A percentile compares a stretch with the other conserved stretches of the same genome.
These are phyloP conservation scores for Meripilus lineatus DNA, from an alignment of 1,284 basidiomycete genomes.

Conservation along the genomic window DNA sequence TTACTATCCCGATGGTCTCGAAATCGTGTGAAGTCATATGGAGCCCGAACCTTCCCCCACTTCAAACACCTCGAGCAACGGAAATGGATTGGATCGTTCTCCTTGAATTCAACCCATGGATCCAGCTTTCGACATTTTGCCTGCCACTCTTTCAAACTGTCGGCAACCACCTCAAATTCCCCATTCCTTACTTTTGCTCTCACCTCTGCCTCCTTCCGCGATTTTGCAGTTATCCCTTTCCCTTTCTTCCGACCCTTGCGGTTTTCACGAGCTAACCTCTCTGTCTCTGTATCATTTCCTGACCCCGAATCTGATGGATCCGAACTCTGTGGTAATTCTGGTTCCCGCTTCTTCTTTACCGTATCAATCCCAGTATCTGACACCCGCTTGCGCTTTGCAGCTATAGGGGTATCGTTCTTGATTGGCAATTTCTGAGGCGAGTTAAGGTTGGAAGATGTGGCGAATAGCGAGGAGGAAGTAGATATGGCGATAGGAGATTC, in stretches of 20 bases:
- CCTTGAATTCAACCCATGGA: not conserved
- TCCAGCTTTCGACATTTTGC: not conserved
- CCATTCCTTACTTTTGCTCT: not conserved
- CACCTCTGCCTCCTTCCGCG: not conserved
- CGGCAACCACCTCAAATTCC: not conserved
- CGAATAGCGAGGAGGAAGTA: no score
- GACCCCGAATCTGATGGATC: no score
- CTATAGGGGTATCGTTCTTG: no score
- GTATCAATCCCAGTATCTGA: no score
- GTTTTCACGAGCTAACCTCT: no score
- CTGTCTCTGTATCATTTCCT: no score
- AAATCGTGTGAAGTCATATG: not conserved
- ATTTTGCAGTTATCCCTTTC: not conserved
- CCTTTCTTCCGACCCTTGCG: not conserved
- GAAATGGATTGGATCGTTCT: not conserved
- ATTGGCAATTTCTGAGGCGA: no score
- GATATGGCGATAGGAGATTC: no score
- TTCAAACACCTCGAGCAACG: not conserved
- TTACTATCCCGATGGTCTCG: not conserved
- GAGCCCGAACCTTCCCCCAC: not conserved
- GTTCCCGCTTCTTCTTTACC: no score
- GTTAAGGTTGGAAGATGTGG: no score
- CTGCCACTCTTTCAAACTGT: not conserved
- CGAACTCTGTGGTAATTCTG: no score
- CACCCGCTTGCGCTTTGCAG: no score